Evolutionary conservation across 768 basidiomycete genomes (phyloP), one percentile per base, ranked within the genome.

Genomic region (Tricholoma sp.): DNA sequence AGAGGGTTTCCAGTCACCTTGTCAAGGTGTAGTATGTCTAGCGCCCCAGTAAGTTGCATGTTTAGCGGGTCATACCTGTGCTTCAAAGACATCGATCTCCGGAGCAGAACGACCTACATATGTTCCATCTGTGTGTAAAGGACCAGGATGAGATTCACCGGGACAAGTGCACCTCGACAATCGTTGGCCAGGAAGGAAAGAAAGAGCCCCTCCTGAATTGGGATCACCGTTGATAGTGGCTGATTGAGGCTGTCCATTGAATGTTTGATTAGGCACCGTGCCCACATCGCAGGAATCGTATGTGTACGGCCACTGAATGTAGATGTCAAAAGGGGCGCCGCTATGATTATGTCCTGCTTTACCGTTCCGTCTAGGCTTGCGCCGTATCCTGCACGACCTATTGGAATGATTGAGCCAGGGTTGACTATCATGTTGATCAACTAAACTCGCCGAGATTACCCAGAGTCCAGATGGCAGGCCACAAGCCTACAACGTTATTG

Each of bases 201-300:
- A 93, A 21, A 98, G 73, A 8, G 75, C 78, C 45, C 76, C 78
- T 54, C 75, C 76, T 49, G 79, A 73, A 19, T 66, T 63, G 2
- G 74, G 64, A 64, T 90, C 88, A 12, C 92, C 92, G 52, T 79
- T 77, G 16, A 73, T 72, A 5, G 79, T 73, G 5, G 91, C 86
- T 3, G 85, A 80, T 10, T 62, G 55, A 1, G 94, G 94, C 47
- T 67, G 67, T 1, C 84, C 85, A 57, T 87, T 80, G 45, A 83
- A 49, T 0, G 91, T 88, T 70, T 98, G 95, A 69, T 98, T 98
- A 7, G 80, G 71, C 16, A 83, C 77, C 0, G 94, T 94, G n/a
- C 96, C 96, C n/a, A 95, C 83, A 67, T 98, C 95, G 64, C 96
- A 97, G 10, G 80, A 73, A 62, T 91, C 88, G 60, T 91, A 91